phyloP scores from a whole-genome alignment of 805 yeast species.

The Lachancea sp. region DNA sequence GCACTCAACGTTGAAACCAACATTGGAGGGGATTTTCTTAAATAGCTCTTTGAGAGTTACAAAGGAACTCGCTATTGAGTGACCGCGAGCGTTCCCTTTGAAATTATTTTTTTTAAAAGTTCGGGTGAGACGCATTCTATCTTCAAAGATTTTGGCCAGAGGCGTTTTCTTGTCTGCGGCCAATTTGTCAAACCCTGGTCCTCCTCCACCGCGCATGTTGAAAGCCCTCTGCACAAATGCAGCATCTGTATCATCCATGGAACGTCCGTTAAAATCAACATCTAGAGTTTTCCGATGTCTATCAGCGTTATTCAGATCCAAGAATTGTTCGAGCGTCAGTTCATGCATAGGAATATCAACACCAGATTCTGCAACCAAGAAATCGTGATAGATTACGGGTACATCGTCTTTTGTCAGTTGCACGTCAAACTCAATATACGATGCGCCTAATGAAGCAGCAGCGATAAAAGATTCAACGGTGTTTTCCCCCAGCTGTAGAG shows the following conservation, averaged over 20 bases:
- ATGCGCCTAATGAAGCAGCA: constrained; percentile 93
- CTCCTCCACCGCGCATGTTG: constrained; percentile 1
- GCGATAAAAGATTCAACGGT: constrained; percentile 93
- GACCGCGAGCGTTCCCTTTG: constrained; percentile 90
- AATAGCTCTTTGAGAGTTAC: constrained; percentile 84
- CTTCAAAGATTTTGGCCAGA: constrained; percentile 22
- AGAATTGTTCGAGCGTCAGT: constrained; percentile 81
- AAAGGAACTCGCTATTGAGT: constrained; percentile 84
- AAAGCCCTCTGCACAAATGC: constrained; percentile 8
- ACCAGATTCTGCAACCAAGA: constrained; percentile 90
- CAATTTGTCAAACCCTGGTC: not conserved
- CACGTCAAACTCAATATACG: constrained; percentile 94
- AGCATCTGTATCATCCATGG: constrained; percentile 26
- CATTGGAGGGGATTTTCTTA: constrained; percentile 68
- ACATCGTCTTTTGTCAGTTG: constrained; percentile 86
- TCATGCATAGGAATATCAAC: constrained; percentile 95
- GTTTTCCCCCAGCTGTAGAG: constrained; percentile 90
- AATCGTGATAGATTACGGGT: constrained; percentile 94
- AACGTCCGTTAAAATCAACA: constrained; percentile 16
- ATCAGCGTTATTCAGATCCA: constrained; percentile 41
- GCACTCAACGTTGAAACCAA: constrained; percentile 92
- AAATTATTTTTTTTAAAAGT: constrained; percentile 81
- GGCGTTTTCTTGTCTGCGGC: not conserved
- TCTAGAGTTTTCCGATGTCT: constrained; percentile 11
- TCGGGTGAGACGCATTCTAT: constrained; percentile 78